Base-by-base conservation (phyloP, 495 filamentous ascomycete genomes). In the Penicillium roqueforti region DNA sequence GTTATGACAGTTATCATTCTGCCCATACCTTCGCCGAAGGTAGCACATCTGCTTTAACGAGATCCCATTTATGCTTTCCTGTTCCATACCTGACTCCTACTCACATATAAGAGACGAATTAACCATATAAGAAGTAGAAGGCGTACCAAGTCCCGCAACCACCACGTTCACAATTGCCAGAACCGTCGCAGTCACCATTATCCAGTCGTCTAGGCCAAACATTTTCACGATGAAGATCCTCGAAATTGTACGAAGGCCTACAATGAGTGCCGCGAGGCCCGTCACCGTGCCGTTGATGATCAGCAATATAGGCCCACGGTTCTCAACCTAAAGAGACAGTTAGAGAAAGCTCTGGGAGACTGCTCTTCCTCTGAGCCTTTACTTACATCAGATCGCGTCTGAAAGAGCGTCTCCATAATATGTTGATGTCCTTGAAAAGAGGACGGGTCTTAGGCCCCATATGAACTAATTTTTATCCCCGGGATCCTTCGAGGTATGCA, bases 71-170 rank as follows among this genome's bases (percentile, higher is more conserved):
- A 13, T 55, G 45, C 25, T 55, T 55, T 5, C 53, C 53, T n/a
- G 53, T 43, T 11, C 53, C 53, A 44, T 55, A 23, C n/a, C 25
- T 29, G 34, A 55, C 53, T 49, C 53, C 53, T 20, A 50, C 7
- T 25, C 53, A 46, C 18, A 9, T 2, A 13, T 44, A 14, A 44
- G 41, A 44, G 23, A 44, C n/a, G 10, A 3, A 11, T 25, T 28
- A 6, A 9, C 9, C 11, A 16, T 6, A 28, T 9, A 26, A 42
- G 39, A 22, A 26, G 23, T 7, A 28, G 22, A 28, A 14, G 23
- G 7, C 41, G 6, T 28, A 44, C 41, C 41, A 25, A 44, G 5
- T 1, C 41, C 41, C 1, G 53, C 36, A 14, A 55, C 18, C 19
- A 50, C 53, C 10, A 55, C 53, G 32, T 49, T 49, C 1, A 55